Evolutionary conservation across 345 rosid species (phyloP).

Genomic region (Hevea brasiliensis): DNA sequence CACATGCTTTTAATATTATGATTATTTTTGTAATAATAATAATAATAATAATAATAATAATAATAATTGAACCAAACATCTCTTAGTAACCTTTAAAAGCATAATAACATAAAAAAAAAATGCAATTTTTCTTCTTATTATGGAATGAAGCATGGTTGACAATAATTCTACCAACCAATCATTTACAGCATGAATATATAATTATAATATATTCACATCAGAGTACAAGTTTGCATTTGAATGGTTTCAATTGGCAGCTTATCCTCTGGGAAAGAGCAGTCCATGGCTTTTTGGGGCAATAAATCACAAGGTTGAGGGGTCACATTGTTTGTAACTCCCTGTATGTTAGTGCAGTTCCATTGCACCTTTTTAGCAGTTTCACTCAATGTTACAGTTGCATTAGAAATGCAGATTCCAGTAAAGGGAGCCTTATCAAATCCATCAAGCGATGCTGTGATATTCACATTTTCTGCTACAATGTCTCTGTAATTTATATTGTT

Average conservation of each 20-base stretch:
- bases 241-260: constrained; percentile 57
- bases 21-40: no score
- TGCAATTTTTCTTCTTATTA: no score
- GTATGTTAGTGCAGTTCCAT: constrained; percentile 72
- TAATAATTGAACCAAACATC: no score
- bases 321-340: constrained; percentile 58
- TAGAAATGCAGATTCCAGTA: constrained; percentile 67
- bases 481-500: constrained; percentile 52
- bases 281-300: constrained; percentile 43
- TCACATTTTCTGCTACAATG: constrained; percentile 59
- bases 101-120: no score
- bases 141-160: no score
- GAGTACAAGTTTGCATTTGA: no score
- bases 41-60: no score
- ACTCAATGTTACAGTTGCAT: constrained; percentile 46
- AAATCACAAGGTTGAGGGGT: constrained; percentile 50
- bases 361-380: constrained; percentile 39
- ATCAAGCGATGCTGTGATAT: constrained; percentile 42
- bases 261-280: constrained; percentile 59
- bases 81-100: no score
- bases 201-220: no score
- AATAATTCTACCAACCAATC: no score
- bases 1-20: no score
- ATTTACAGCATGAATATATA: no score
- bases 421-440: constrained; percentile 58